phyloP scores from a whole-genome alignment of 2,329 filamentous ascomycete species.

The Exutisphaerella laricina region DNA sequence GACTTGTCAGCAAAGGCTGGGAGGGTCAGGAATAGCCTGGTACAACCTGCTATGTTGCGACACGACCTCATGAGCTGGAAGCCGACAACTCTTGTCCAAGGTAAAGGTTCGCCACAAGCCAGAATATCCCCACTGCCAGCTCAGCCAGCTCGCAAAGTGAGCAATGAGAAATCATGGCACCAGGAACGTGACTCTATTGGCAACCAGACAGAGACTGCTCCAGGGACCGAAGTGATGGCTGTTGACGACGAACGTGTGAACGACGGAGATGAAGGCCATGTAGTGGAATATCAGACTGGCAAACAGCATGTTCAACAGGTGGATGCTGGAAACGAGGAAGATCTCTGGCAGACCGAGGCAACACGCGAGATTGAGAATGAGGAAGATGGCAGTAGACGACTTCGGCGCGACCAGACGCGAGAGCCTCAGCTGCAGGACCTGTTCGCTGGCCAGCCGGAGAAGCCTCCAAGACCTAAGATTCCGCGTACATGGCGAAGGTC shows the following conservation, averaged over 20 bases:
- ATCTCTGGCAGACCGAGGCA: conserved; percentile 47
- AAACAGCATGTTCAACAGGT: conserved; percentile 3
- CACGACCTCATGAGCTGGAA: conserved; percentile 28
- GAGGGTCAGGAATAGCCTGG: conserved; percentile 8
- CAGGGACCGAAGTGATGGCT: conserved; percentile 20
- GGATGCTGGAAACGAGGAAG: conserved; percentile 21
- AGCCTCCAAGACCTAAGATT: conserved; percentile 37
- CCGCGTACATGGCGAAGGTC: conserved; percentile 41
- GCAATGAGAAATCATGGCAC: conserved; percentile 14
- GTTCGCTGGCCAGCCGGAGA: conserved; percentile 31
- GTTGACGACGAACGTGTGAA: conserved; percentile 16
- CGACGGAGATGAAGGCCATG: conserved; percentile 13
- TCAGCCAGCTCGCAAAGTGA: neutral
- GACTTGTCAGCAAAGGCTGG: conserved; percentile 16
- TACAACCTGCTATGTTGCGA: neutral
- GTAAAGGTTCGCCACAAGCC: neutral
- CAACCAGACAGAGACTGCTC: conserved; percentile 17
- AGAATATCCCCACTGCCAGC: neutral
- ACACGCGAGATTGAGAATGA: conserved; percentile 33
- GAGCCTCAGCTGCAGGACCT: conserved; percentile 31
- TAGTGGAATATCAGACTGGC: conserved; percentile 14
- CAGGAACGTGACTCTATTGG: conserved; percentile 19
- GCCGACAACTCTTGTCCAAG: conserved; percentile 13
- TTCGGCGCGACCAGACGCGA: neutral
- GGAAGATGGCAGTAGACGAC: conserved; percentile 1